phyloP scores from a whole-genome alignment of 2,329 filamentous ascomycete species.

The Lasiodiplodia sp. region DNA sequence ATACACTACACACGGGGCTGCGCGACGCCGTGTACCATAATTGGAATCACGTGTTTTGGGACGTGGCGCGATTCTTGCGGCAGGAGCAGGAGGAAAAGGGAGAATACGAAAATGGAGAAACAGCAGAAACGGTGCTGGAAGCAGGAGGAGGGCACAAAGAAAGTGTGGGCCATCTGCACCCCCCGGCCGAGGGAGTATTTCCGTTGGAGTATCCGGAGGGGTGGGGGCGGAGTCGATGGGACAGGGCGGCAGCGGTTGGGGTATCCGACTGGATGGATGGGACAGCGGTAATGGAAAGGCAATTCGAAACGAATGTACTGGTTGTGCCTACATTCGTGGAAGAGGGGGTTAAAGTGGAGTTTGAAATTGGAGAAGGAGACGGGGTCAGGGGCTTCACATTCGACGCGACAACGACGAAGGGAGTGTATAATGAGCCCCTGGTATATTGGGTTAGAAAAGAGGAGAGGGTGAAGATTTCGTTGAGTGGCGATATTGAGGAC shows the following conservation, averaged over 20 bases:
- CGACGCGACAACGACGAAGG: not conserved
- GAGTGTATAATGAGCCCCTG: not conserved
- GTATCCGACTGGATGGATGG: too few species aligned
- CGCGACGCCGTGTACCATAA: not conserved
- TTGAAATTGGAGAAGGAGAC: not conserved
- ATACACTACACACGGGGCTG: slow-evolving; percentile 4
- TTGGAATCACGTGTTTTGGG: slow-evolving; percentile 23
- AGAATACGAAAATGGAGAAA: not conserved
- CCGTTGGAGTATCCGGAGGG: slow-evolving; percentile 1
- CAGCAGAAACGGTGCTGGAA: not conserved
- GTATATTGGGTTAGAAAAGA: slow-evolving; percentile 10
- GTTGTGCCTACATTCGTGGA: slow-evolving; percentile 2
- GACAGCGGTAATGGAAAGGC: not conserved
- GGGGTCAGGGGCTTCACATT: not conserved
- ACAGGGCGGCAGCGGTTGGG: not conserved
- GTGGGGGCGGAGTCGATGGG: not conserved
- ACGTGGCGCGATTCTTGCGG: not conserved
- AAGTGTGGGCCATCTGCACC: not conserved
- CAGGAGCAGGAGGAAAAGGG: not conserved
- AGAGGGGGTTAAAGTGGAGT: not conserved
- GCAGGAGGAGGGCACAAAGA: not conserved
- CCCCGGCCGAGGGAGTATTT: not conserved
- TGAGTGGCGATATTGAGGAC: not conserved
- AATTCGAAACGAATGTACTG: slow-evolving; percentile 2
- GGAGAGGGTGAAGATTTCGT: not conserved